A percentile compares a stretch with the other conserved stretches of the same genome.
These are phyloP conservation scores for Podochytrium sp. DNA, from an alignment of 192 early-diverging fungal species.

Conservation along the genomic window DNA sequence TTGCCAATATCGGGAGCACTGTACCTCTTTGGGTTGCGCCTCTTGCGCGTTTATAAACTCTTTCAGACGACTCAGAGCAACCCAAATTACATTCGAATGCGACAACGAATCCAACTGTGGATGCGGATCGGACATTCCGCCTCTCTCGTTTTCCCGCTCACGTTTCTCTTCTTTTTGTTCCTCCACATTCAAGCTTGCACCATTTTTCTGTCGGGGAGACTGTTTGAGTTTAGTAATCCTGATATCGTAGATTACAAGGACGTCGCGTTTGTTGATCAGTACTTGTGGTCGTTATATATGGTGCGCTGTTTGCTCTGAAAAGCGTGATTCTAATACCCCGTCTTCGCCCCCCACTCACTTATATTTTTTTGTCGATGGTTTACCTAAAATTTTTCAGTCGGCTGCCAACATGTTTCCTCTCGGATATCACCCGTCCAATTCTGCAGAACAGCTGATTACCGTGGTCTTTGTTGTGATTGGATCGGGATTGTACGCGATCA, in stretches of 20 bases:
- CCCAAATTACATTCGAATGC: not conserved
- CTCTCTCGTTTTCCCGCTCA: not conserved
- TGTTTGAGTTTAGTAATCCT: not conserved
- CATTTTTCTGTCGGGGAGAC: constrained; percentile 1
- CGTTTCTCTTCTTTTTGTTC: not conserved
- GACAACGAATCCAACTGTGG: not conserved
- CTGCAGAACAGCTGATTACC: constrained; percentile 14
- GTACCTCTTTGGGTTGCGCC: not conserved
- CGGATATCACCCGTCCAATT: constrained; percentile 6
- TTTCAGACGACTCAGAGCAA: not conserved
- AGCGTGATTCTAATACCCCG: not conserved
- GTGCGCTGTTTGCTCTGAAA: not conserved
- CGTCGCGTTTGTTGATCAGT: not conserved
- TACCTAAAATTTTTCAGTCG: constrained; percentile 4
- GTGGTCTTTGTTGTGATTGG: not conserved
- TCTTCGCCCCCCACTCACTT: no score
- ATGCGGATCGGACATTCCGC: constrained; percentile 1
- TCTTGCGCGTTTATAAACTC: constrained; percentile 3
- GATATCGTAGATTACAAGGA: not conserved
- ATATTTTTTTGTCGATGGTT: no score
- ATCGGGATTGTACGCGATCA: not conserved
- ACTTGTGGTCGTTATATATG: constrained; percentile 5
- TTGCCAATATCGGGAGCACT: not conserved
- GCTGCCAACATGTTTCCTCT: constrained; percentile 6
- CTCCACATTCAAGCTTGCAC: constrained; percentile 1